Conservation (phyloP, 164 flowering plant genomes). For the Piper betle region DNA sequence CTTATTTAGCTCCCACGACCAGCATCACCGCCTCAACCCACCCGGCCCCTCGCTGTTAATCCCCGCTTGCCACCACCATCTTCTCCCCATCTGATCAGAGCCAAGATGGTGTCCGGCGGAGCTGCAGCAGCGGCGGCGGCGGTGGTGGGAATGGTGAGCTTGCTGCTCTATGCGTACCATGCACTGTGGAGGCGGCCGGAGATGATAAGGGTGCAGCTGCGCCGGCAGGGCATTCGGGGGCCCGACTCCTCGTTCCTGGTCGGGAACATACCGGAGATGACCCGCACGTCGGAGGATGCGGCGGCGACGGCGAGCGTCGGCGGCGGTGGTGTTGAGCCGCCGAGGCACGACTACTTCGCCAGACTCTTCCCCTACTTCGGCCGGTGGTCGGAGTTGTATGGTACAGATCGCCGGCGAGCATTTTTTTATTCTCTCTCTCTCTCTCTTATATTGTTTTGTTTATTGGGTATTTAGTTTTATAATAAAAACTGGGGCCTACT, state of each 20-base stretch:
- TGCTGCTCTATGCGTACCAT: constrained; percentile 1
- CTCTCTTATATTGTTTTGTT: background rate
- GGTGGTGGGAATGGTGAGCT: constrained; percentile 1
- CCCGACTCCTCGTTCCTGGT: constrained; percentile 5
- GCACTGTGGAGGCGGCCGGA: constrained; percentile 6
- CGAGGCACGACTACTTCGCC: constrained; percentile 12
- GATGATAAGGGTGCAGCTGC: constrained; percentile 3
- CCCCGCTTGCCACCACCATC: too few relatives aligned
- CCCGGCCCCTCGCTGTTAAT: too few relatives aligned
- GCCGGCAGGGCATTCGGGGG: constrained; percentile 8
- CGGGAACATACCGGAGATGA: constrained; percentile 7
- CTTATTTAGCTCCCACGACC: too few relatives aligned
- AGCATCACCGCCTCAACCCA: too few relatives aligned
- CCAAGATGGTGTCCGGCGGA: background rate
- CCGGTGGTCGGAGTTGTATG: constrained; percentile 17
- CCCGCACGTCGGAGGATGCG: background rate
- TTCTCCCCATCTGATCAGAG: too few relatives aligned
- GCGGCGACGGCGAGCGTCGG: background rate
- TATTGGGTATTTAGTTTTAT: background rate
- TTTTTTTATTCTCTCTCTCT: background rate
- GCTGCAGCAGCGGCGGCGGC: background rate
- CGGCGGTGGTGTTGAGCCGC: background rate
- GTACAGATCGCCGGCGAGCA: constrained; percentile 3
- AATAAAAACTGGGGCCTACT: background rate
- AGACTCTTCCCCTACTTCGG: constrained; percentile 16